Conservation (phyloP, 129 eudicot species). For the Ambrosia trifida region DNA sequence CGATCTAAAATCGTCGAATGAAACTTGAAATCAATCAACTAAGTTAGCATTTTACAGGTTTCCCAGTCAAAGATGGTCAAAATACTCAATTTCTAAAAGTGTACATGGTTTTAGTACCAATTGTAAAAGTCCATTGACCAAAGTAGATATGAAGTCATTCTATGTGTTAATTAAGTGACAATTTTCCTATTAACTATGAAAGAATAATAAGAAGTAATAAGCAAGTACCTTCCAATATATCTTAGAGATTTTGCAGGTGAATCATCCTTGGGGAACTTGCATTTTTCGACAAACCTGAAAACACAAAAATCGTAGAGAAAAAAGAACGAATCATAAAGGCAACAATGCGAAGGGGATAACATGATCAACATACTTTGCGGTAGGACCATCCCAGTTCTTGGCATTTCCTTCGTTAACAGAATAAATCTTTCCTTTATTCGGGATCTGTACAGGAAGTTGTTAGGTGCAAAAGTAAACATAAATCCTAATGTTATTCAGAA, state of each 20-base stretch:
- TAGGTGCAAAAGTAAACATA: not conserved
- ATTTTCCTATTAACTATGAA: not conserved
- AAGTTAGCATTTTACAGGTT: not conserved
- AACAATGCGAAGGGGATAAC: slow-evolving; percentile 4
- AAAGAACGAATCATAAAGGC: not conserved
- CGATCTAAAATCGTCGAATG: not conserved
- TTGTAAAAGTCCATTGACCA: too few species aligned
- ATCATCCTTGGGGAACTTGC: slow-evolving; percentile 91
- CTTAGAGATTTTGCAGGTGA: slow-evolving; percentile 87
- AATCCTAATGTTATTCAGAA: too few species aligned
- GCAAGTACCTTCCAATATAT: slow-evolving; percentile 87
- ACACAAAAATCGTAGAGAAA: not conserved
- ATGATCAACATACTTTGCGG: slow-evolving; percentile 63
- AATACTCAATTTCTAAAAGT: too few species aligned
- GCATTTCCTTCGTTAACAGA: slow-evolving; percentile 99
- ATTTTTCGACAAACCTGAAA: slow-evolving; percentile 82
- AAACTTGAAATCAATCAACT: not conserved
- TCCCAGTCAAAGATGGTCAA: not conserved
- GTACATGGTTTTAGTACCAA: too few species aligned
- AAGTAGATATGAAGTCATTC: not conserved
- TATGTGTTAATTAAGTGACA: not conserved
- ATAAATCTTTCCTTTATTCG: slow-evolving; percentile 88
- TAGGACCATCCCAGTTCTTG: slow-evolving; percentile 93
- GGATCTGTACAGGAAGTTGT: slow-evolving; percentile 51
- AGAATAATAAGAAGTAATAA: not conserved